phyloP scores from a whole-genome alignment of 2,329 filamentous ascomycete genomes.

The Microdochium nivale region DNA sequence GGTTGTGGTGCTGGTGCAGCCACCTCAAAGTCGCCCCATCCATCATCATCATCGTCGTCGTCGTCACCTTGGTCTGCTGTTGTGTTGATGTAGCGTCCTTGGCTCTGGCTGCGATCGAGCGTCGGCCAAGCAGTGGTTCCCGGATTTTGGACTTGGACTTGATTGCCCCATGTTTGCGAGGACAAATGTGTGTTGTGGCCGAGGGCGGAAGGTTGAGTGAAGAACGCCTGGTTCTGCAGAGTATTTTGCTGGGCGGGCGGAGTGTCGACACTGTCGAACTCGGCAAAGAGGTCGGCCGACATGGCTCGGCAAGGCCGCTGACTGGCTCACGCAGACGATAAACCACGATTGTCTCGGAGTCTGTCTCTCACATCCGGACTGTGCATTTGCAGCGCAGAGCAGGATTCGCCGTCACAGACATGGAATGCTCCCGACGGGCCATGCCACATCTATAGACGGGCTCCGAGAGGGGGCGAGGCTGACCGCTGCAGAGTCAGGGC shows the following conservation, averaged over 20 bases:
- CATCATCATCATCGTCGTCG: slow-evolving; percentile 49
- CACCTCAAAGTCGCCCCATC: slow-evolving; percentile 61
- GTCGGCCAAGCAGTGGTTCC: background rate
- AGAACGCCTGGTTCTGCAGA: background rate
- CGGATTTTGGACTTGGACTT: background rate
- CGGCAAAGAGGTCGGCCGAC: slow-evolving; percentile 59
- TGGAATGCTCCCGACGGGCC: background rate
- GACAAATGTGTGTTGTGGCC: slow-evolving; percentile 1
- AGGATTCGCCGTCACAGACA: background rate
- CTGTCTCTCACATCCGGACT: background rate
- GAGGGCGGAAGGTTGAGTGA: background rate
- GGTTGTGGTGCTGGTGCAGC: slow-evolving; percentile 27
- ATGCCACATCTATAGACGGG: background rate
- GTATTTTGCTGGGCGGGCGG: background rate
- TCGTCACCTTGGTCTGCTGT: slow-evolving; percentile 23
- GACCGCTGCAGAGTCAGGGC: too few species aligned
- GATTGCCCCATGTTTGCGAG: background rate
- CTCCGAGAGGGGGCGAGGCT: too few species aligned
- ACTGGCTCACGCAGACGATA: too few species aligned
- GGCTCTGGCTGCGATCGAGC: slow-evolving; percentile 1
- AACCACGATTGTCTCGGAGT: background rate
- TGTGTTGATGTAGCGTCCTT: slow-evolving; percentile 3
- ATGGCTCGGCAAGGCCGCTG: slow-evolving; percentile 31
- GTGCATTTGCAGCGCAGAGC: background rate
- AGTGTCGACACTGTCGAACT: slow-evolving; percentile 34